Percentiles rank a stretch among this genome's conserved stretches.
Evolutionary conservation across 2,329 filamentous ascomycete species (phyloP).

Genomic region (Pseudocercospora eumusae): DNA sequence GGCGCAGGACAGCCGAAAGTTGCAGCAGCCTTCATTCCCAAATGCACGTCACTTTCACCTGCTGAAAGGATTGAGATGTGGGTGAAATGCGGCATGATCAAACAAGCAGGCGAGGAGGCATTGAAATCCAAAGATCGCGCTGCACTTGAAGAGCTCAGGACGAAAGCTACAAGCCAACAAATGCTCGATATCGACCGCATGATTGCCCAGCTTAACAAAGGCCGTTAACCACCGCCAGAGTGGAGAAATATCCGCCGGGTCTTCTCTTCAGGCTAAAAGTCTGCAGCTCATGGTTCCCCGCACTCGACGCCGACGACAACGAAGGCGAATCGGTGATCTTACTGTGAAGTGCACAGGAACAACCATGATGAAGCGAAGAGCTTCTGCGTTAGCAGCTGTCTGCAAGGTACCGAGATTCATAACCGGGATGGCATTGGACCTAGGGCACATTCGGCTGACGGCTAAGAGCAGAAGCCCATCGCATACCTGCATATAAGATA

Average conservation of each 20-base stretch:
- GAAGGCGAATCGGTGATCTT: not conserved
- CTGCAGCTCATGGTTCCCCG: not conserved
- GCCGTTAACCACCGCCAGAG: constrained; percentile 25
- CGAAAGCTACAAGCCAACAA: constrained; percentile 70
- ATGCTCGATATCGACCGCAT: constrained; percentile 81
- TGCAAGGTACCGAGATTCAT: constrained; percentile 3
- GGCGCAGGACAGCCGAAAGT: constrained; percentile 87
- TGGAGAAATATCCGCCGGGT: not conserved
- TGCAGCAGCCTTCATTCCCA: constrained; percentile 80
- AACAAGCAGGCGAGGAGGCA: constrained; percentile 89
- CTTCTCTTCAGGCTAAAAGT: not conserved
- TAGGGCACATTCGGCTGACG: not conserved
- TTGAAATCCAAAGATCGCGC: constrained; percentile 76
- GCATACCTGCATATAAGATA: not conserved
- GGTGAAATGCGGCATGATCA: constrained; percentile 88
- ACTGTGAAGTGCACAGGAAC: not conserved
- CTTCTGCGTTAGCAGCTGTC: not conserved
- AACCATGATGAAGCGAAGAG: not conserved
- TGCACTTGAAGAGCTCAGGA: constrained; percentile 70
- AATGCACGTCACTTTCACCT: constrained; percentile 71
- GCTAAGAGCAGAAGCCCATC: not conserved
- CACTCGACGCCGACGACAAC: not conserved
- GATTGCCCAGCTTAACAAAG: constrained; percentile 53
- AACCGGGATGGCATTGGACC: not conserved
- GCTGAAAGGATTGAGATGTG: constrained; percentile 85